Base-by-base conservation (phyloP, 2,329 filamentous ascomycete genomes). In the Nigrograna mackinnonii region DNA sequence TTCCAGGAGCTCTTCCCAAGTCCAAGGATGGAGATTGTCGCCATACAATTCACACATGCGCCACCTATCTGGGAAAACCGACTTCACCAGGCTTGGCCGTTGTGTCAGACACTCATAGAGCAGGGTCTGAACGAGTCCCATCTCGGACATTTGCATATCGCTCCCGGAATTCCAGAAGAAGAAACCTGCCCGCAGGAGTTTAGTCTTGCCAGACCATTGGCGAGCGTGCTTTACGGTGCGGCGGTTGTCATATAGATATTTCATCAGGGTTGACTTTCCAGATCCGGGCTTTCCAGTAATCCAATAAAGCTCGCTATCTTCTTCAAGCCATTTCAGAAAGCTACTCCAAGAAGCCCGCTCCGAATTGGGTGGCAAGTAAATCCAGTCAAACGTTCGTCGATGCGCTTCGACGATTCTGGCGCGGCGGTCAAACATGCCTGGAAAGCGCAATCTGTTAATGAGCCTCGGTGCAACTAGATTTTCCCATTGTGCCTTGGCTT, bases 131-230 rank as follows among this genome's bases (percentile, higher is more conserved):
- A 54, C 35, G 4, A 54, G 36, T 3, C 48, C 48, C 4, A 34
- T 2, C 7, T 38, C 19, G 14, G 35, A 44, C 30, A 49, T 51
- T 28, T 54, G 43, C 37, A 49, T 35, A 1, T 33, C 32, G 7
- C 26, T 39, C 2, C 48, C 48, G 4, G 34, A 19, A 33, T 46
- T 71, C 71, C 71, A 75, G 44, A 75, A 75, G 44, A 69, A 75
- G 49, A 67, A 73, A 0, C 56, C 61, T 0, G 67, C 68, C 0
- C 55, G 61, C 1, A 41, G 46, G 7, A 63, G 37, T 1, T 46
- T 46, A 14, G 32, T 28, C 3, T n/a, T 14, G 13, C 39, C 39
- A 4, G 36, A 34, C 44, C 38, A 48, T n/a, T 33, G 31, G 11
- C 31, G 31, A 28, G 24, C 11, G 17, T 34, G 31, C 31, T 34